phyloP scores from a whole-genome alignment of 768 basidiomycete species.

The Termitomyces sp. region DNA sequence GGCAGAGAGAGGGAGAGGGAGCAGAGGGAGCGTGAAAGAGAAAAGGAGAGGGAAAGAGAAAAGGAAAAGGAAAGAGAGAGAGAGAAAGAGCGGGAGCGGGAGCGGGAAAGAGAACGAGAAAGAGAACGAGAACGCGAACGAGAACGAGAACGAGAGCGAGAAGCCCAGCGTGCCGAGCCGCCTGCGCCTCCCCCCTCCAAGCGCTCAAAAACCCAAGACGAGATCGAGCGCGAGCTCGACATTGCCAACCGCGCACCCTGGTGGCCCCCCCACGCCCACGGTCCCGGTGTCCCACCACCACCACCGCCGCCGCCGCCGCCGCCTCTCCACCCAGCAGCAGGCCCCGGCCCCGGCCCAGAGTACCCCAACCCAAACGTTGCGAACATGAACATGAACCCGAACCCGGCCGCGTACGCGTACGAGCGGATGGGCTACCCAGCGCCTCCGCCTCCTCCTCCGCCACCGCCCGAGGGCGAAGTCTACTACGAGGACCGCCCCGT shows the following conservation, averaged over 20 bases:
- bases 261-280: not conserved
- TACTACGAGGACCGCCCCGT: not conserved
- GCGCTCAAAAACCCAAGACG: not conserved
- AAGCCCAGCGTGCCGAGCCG: not conserved
- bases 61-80: not conserved
- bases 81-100: not conserved
- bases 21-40: slow-evolving; percentile 3
- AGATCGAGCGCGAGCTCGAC: not conserved
- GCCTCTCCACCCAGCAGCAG: no score
- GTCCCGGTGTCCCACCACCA: not conserved
- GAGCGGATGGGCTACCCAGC: not conserved
- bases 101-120: slow-evolving; percentile 6
- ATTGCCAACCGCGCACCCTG: not conserved
- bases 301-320: not conserved
- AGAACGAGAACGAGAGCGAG: not conserved
- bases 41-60: not conserved
- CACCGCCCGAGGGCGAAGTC: not conserved
- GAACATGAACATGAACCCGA: no score
- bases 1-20: not conserved
- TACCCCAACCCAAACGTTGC: not conserved
- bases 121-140: not conserved
- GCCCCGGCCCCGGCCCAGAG: not conserved
- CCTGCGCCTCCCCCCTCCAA: not conserved
- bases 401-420: not conserved
- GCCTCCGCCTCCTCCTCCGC: no score